Conservation (phyloP, 306 rosid genomes). For the Cyamopsis tetragonoloba region DNA sequence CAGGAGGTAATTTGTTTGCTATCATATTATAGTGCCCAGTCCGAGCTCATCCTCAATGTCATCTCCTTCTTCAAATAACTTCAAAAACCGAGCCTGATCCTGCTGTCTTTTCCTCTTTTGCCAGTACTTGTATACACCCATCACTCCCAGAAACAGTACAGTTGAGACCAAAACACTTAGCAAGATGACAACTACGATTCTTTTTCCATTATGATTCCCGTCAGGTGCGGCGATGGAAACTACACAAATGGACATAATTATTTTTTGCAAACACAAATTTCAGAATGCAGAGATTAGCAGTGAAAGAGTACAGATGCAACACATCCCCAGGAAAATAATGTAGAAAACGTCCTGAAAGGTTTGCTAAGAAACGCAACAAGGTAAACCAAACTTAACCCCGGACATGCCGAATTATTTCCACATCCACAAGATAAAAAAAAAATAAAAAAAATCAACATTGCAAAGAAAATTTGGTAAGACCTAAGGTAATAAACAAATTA, state of each 20-base stretch:
- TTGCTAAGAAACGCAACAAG: neutral
- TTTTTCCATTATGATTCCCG: slow-evolving; percentile 26
- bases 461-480: slow-evolving; percentile 4
- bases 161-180: slow-evolving; percentile 31
- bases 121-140: slow-evolving; percentile 63
- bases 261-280: neutral
- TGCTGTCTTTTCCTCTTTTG: slow-evolving; percentile 79
- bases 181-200: slow-evolving; percentile 44
- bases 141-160: slow-evolving; percentile 29
- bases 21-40: slow-evolving; percentile 57
- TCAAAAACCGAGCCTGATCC: slow-evolving; percentile 88
- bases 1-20: slow-evolving; percentile 28
- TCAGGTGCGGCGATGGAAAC: slow-evolving; percentile 40
- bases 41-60: slow-evolving; percentile 88
- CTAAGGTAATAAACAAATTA: neutral
- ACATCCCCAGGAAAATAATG: neutral
- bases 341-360: neutral
- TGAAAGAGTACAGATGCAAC: neutral
- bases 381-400: neutral
- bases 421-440: slow-evolving; percentile 8
- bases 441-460: neutral
- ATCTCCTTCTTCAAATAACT: slow-evolving; percentile 87
- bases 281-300: neutral
- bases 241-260: slow-evolving; percentile 30
- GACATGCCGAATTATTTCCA: neutral